phyloP scores from a whole-genome alignment of 169 alveolate species.

The Theileria equi region DNA sequence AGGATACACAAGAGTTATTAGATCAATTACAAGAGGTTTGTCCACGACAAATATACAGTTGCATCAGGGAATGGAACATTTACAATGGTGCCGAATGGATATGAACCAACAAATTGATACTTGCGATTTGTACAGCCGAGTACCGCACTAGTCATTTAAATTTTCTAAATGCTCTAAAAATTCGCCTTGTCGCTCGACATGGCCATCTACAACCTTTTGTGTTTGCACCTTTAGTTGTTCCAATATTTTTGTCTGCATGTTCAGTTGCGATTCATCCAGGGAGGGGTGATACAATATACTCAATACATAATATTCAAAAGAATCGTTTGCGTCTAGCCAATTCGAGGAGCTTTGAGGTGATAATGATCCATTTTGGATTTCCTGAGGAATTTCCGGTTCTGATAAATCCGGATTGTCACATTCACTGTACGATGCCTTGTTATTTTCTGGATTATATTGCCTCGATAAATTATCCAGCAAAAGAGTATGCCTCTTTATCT shows the following conservation, averaged over 20 bases:
- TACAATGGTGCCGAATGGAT: constrained; percentile 22
- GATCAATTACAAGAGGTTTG: constrained; percentile 30
- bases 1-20: constrained; percentile 27
- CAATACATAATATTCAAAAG: background rate
- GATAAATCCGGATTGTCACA: background rate
- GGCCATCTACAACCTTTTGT: constrained; percentile 10
- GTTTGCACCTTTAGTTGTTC: constrained; percentile 7
- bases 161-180: constrained; percentile 1
- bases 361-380: too few relatives aligned
- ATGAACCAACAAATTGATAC: too few relatives aligned
- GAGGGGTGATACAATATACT: constrained; percentile 22
- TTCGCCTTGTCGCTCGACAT: background rate
- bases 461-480: constrained; percentile 26
- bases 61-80: constrained; percentile 36
- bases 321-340: background rate
- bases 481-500: constrained; percentile 18
- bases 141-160: too few relatives aligned
- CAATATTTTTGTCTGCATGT: constrained; percentile 9
- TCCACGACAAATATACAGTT: background rate
- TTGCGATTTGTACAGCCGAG: too few relatives aligned
- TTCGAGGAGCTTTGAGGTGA: constrained; percentile 2
- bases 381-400: background rate
- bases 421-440: background rate
- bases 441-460: constrained; percentile 3
- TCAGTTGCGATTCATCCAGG: constrained; percentile 24